Evolutionary conservation across 257 asterid genomes (phyloP), one percentile per base, ranked within the genome.

Genomic region (Fraxinus anomala): DNA sequence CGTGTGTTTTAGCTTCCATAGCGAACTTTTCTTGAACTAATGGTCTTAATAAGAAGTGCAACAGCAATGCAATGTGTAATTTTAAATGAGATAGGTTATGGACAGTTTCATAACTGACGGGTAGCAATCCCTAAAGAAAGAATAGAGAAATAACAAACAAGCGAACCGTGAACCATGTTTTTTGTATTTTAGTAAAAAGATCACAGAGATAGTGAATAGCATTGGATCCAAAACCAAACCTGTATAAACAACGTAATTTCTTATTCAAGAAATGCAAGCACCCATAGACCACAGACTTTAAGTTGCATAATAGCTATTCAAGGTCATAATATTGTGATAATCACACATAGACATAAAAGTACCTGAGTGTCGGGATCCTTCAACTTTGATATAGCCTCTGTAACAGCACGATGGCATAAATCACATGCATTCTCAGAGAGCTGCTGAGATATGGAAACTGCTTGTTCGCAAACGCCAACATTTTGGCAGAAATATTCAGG

Each of bases 311-410:
- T 26, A 24, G 34, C 31, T 63, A 63, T 24, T 11, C 8, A 63
- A 23, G 17, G 5, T 63, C 69, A 63, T 26, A 23, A 63, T 63
- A 23, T 23, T 1, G 6, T 9, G 34, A 23, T 54, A 24, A 26
- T 9, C 69, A 63, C 12, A 63, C 34, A 21, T 17, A 23, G 33
- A 24, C 63, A 37, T 39, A 36, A 49, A 47, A 47, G 26, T 71
- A 92, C 99, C 97, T 89, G 94, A 26, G 97, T 93, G 76, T 93
- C 98, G 4, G 98, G 98, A 88, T 96, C 98, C 86, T 90, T 87
- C 93, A 96, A 85, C 81, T 96, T 96, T 40, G 77, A 33, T 80
- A 92, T 56, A 79, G 91, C 96, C 87, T 93, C 97, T 8, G 86
- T 23, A 61, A 96, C 87, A 81, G 89, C 86, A 67, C 79, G 81